Percentiles rank a stretch among this genome's conserved stretches.
These are phyloP conservation scores for Pleurotus sapidus DNA, from an alignment of 768 basidiomycete species.

Conservation along the genomic window DNA sequence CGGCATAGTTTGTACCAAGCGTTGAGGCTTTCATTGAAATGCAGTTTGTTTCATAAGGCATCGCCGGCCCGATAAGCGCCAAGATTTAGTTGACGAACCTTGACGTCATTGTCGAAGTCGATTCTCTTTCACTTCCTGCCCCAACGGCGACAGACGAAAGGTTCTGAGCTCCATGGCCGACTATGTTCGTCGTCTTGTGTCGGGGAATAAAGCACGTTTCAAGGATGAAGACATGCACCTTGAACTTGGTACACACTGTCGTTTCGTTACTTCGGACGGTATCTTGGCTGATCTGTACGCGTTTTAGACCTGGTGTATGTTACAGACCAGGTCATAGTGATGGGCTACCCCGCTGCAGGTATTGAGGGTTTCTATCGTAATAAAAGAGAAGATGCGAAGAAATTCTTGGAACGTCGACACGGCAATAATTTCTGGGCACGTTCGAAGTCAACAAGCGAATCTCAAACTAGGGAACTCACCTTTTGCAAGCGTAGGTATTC, in stretches of 20 bases:
- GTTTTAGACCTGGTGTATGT: slow-evolving; percentile 62
- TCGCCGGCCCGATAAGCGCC: no score
- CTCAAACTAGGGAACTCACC: background rate
- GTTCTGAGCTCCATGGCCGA: slow-evolving; percentile 44
- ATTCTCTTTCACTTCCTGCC: no score
- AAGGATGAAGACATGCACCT: slow-evolving; percentile 63
- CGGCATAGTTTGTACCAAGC: no score
- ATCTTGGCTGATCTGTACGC: background rate
- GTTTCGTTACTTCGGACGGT: slow-evolving; percentile 1
- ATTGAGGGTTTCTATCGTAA: slow-evolving; percentile 82
- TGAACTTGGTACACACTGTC: slow-evolving; percentile 56
- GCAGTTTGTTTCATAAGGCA: no score
- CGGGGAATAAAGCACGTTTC: slow-evolving; percentile 79
- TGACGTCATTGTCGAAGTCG: no score
- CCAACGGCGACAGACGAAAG: background rate
- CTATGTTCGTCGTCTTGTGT: slow-evolving; percentile 71
- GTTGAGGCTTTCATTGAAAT: no score
- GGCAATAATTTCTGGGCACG: slow-evolving; percentile 66
- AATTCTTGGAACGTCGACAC: slow-evolving; percentile 72
- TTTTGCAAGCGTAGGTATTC: slow-evolving; percentile 43
- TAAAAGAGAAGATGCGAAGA: slow-evolving; percentile 67
- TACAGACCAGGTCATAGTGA: slow-evolving; percentile 72
- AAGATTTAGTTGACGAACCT: no score
- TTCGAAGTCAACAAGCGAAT: background rate
- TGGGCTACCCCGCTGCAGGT: slow-evolving; percentile 84